Evolutionary conservation across 2,329 filamentous ascomycete species (phyloP).

Genomic region (Cytospora chrysosperma): DNA sequence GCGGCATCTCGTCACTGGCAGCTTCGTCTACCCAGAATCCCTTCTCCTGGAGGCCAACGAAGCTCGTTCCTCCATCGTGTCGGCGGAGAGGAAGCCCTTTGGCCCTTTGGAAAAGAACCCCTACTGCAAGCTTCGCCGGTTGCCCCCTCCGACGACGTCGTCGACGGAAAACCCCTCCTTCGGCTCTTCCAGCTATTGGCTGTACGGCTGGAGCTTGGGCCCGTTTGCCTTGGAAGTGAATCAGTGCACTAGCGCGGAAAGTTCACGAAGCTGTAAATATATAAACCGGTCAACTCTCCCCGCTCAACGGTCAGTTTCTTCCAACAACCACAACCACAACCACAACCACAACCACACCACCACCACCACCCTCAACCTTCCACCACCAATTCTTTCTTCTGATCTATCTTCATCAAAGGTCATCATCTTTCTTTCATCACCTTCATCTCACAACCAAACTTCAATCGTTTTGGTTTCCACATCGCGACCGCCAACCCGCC

Average conservation of each 20-base stretch:
- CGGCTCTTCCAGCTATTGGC: neutral
- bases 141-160: neutral
- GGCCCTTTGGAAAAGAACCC: too few species aligned
- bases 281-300: too few species aligned
- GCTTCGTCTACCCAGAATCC: neutral
- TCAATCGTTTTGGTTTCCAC: neutral
- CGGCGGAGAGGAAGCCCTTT: too few species aligned
- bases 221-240: neutral
- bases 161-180: neutral
- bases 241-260: neutral
- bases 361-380: neutral
- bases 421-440: neutral
- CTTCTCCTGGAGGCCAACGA: too few species aligned
- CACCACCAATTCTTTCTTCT: neutral
- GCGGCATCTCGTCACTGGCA: neutral
- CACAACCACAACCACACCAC: neutral
- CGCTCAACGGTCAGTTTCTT: too few species aligned
- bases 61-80: too few species aligned
- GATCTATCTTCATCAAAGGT: neutral
- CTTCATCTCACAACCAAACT: too few species aligned
- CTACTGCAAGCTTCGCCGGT: neutral
- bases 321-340: neutral
- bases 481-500: too few species aligned
- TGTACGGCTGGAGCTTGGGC: too few species aligned
- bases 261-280: too few species aligned